These are phyloP conservation scores for Arthroderma sp. DNA, from an alignment of 2,329 filamentous ascomycete genomes.

Conservation along the genomic window DNA sequence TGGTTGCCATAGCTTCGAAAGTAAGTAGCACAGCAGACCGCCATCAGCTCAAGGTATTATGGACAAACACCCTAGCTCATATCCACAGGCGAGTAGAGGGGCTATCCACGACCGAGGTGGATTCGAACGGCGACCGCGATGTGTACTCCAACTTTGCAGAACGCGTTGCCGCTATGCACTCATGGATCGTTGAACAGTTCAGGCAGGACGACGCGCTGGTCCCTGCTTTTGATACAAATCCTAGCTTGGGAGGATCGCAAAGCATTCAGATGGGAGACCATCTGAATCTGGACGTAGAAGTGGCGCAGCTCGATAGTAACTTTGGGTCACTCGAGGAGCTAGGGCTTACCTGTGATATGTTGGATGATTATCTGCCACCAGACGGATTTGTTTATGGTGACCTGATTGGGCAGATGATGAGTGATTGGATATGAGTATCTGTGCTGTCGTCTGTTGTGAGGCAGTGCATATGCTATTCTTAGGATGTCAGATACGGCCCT, in stretches of 20 bases:
- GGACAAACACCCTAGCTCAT: background rate
- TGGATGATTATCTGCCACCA: background rate
- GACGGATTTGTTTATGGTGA: background rate
- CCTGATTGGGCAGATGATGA: conserved; percentile 5
- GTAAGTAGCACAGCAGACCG: background rate
- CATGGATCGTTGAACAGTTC: background rate
- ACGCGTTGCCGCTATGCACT: background rate
- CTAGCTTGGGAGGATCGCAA: background rate
- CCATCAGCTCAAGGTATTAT: background rate
- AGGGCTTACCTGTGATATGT: background rate
- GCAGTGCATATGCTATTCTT: conserved; percentile 2
- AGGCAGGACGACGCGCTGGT: background rate
- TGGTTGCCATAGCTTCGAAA: conserved; percentile 1
- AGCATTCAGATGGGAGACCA: background rate
- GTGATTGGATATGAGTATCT: conserved; percentile 1
- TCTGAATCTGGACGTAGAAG: too few relatives aligned
- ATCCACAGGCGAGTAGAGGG: background rate
- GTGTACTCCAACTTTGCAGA: background rate
- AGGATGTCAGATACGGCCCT: background rate
- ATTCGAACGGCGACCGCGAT: conserved; percentile 1
- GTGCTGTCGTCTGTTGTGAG: background rate
- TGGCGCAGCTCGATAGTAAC: too few relatives aligned
- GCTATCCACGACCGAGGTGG: background rate
- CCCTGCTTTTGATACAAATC: background rate
- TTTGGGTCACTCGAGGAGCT: too few relatives aligned